Evolutionary conservation across 2,329 filamentous ascomycete species (phyloP).

Genomic region (Helotiales sp.): DNA sequence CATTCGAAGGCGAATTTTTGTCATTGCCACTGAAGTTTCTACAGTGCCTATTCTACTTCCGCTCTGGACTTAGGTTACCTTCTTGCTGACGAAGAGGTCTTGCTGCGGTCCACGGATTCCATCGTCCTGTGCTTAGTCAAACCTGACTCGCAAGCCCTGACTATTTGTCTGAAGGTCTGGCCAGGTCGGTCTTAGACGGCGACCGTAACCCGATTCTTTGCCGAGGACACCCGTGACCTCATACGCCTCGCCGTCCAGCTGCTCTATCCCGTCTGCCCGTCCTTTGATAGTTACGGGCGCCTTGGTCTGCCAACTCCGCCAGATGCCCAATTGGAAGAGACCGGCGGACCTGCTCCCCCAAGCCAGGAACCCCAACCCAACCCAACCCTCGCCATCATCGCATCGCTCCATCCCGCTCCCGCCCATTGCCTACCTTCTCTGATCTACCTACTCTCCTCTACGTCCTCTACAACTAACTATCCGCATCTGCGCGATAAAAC

Average conservation of each 20-base stretch:
- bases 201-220: slow-evolving; percentile 1
- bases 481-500: neutral
- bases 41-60: neutral
- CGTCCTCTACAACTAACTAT: neutral
- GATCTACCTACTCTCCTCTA: neutral
- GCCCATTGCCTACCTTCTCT: slow-evolving; percentile 3
- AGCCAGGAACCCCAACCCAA: slow-evolving; percentile 29
- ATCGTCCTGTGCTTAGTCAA: slow-evolving; percentile 16
- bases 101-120: no score
- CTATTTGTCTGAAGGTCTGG: no score
- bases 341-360: neutral
- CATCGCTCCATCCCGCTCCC: slow-evolving; percentile 13
- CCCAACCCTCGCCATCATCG: slow-evolving; percentile 11
- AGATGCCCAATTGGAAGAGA: neutral
- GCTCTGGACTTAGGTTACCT: neutral
- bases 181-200: neutral
- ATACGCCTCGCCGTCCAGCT: neutral
- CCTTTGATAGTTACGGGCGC: neutral
- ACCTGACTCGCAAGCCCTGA: slow-evolving; percentile 21
- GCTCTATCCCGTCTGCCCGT: slow-evolving; percentile 1
- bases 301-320: neutral
- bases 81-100: slow-evolving; percentile 4
- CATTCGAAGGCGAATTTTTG: slow-evolving; percentile 4
- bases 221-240: slow-evolving; percentile 4
- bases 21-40: slow-evolving; percentile 3